Percentiles rank a stretch among this genome's conserved stretches.
Conservation (phyloP, 163 green algal genomes). For the Coccomyxa subellipsoidea region DNA sequence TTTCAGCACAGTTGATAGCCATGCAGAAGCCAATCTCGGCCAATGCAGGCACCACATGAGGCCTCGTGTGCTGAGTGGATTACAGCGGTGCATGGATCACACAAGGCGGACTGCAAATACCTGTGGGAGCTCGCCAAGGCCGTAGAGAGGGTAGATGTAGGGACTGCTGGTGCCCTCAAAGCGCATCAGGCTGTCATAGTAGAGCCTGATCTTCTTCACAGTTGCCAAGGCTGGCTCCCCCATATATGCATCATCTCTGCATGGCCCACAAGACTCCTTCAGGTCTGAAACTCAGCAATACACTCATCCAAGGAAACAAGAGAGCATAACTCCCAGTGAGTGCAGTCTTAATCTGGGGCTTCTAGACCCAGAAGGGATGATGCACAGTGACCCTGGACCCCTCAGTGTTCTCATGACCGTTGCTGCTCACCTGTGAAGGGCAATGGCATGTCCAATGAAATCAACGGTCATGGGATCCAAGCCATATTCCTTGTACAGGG, state of each 20-base stretch:
- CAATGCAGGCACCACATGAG: too few relatives aligned
- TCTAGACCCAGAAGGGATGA: too few relatives aligned
- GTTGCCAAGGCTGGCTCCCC: slow-evolving; percentile 60
- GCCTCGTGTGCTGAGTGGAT: too few relatives aligned
- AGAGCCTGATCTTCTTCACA: slow-evolving; percentile 91
- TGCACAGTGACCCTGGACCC: too few relatives aligned
- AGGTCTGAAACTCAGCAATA: too few relatives aligned
- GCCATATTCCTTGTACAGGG: slow-evolving; percentile 85
- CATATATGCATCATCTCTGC: slow-evolving; percentile 74
- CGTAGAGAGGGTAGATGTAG: slow-evolving; percentile 99
- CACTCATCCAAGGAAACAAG: too few relatives aligned
- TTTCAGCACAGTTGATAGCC: too few relatives aligned
- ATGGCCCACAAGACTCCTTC: too few relatives aligned
- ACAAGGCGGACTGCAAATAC: slow-evolving; percentile 38
- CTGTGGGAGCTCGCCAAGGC: slow-evolving; percentile 96
- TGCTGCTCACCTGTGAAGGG: slow-evolving; percentile 66
- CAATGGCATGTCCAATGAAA: slow-evolving; percentile 96
- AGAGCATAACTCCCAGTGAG: too few relatives aligned
- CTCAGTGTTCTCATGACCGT: not conserved
- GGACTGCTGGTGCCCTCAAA: slow-evolving; percentile 88
- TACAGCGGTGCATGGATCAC: too few relatives aligned
- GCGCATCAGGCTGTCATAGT: slow-evolving; percentile 91
- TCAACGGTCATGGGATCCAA: slow-evolving; percentile 86
- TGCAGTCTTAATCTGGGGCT: too few relatives aligned
- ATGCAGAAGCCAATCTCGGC: too few relatives aligned